A percentile compares a stretch with the other conserved stretches of the same genome.
phyloP scores from a whole-genome alignment of 225 moss, liverwort and hornwort species.

The Climacium dendroides region DNA sequence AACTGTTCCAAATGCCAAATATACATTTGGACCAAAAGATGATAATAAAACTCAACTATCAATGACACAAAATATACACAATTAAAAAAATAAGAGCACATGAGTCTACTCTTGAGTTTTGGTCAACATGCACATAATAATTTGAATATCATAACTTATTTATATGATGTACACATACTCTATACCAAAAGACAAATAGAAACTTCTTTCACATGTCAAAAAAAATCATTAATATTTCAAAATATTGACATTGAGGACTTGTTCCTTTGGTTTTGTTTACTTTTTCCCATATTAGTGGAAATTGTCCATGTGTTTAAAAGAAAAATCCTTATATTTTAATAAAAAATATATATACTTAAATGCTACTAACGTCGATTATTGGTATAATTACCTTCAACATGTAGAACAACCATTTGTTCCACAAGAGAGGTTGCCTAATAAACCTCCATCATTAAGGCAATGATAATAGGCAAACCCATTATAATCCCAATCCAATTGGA shows the following conservation, averaged over 20 bases:
- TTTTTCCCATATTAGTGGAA: too few species aligned
- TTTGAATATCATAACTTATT: too few species aligned
- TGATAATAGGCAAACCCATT: neutral
- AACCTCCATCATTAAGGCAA: neutral
- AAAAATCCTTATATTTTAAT: too few species aligned
- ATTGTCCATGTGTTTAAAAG: too few species aligned
- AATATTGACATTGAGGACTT: too few species aligned
- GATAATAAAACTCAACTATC: neutral
- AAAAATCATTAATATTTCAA: neutral
- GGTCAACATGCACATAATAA: accelerated
- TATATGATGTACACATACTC: neutral
- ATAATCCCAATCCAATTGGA: neutral
- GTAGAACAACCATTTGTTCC: neutral
- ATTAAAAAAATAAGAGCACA: accelerated
- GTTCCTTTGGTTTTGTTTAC: too few species aligned
- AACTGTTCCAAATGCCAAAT: accelerated
- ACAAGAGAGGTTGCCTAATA: neutral
- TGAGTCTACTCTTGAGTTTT: neutral
- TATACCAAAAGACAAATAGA: neutral
- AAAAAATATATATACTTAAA: neutral
- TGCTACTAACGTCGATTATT: accelerated
- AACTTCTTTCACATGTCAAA: neutral
- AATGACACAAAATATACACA: too few species aligned
- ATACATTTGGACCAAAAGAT: neutral
- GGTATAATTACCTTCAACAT: too few species aligned